phyloP scores from a whole-genome alignment of 2,329 filamentous ascomycete species.

The Coniochaeta pulveracea region DNA sequence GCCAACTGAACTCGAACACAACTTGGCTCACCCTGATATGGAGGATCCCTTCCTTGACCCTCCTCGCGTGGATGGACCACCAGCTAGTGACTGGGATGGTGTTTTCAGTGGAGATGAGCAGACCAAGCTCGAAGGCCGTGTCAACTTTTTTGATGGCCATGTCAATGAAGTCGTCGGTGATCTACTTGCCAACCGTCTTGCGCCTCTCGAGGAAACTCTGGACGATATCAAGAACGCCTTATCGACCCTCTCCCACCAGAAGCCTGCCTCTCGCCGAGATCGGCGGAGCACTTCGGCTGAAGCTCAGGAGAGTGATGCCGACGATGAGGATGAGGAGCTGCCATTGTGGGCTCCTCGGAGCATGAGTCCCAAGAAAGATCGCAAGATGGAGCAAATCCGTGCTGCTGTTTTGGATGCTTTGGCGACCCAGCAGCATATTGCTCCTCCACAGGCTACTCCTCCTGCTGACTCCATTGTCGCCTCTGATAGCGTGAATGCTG shows the following conservation, averaged over 20 bases:
- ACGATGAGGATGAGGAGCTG: constrained; percentile 77
- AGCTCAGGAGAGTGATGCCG: constrained; percentile 72
- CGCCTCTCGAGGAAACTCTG: constrained; percentile 72
- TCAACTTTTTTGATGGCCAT: constrained; percentile 81
- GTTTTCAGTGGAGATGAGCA: constrained; percentile 75
- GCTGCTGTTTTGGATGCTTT: constrained; percentile 64
- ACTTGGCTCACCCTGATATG: constrained; percentile 39
- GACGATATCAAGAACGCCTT: constrained; percentile 64
- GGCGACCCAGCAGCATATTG: constrained; percentile 37
- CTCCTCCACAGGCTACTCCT: constrained; percentile 19
- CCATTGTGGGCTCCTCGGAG: constrained; percentile 48
- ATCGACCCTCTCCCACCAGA: constrained; percentile 41
- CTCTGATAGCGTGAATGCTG: constrained; percentile 15
- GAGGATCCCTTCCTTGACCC: constrained; percentile 53
- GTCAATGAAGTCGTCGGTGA: constrained; percentile 78
- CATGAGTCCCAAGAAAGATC: constrained; percentile 67
- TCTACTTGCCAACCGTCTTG: constrained; percentile 63
- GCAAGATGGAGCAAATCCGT: constrained; percentile 73
- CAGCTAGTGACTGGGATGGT: constrained; percentile 86
- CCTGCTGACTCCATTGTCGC: constrained; percentile 19
- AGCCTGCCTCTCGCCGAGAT: constrained; percentile 43
- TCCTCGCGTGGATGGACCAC: constrained; percentile 48
- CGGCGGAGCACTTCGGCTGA: constrained; percentile 61
- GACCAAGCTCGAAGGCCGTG: constrained; percentile 68
- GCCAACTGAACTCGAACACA: constrained; percentile 33